Evolutionary conservation across 805 yeast species (phyloP), one percentile per base, ranked within the genome.

Genomic region (Nakazawaea sp.): DNA sequence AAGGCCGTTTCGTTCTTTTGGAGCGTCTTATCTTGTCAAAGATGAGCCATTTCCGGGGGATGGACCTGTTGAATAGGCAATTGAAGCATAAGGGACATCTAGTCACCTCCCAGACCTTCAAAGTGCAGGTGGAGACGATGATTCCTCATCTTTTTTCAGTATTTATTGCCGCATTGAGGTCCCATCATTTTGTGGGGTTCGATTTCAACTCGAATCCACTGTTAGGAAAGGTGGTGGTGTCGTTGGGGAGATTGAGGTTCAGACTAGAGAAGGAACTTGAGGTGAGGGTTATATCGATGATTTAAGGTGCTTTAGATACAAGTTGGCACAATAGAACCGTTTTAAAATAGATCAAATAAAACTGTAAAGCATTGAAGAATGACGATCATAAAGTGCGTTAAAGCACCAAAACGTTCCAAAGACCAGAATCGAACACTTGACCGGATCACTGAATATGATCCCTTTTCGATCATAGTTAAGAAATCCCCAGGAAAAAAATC

Each of bases 131-230:
- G 13, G 19, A 21, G 5, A 30, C 40, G 4, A 36, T 36, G 6
- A 19, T 36, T 18, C 31, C 40, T 8, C 31, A 36, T 20, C 5
- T 36, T 4, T 26, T 36, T 16, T 18, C 35, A 5, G 15, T 21
- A 3, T 23, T 19, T 21, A 2, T 33, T 4, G 18, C 13, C 2
- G 24, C 23, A 18, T n/a, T 38, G n/a, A 23, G 29, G 21, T 5
- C 4, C 4, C 7, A 17, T 7, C 27, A 28, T 33, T 38, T 38
- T 21, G 10, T 3, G 4, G 29, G 29, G 8, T 29, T 29, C 8
- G 41, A 38, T 20, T 6, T 29, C 18, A 23, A 18, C 16, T 13
- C 30, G 5, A 38, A 38, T 27, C 41, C 41, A 16, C 18, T 38
- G 4, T 16, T 38, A 15, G 37, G 30, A 2, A 18, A 16, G 3